Base-by-base conservation (phyloP, 371 early-diverging fungal genomes). In the Rhizomucor pusillus region DNA sequence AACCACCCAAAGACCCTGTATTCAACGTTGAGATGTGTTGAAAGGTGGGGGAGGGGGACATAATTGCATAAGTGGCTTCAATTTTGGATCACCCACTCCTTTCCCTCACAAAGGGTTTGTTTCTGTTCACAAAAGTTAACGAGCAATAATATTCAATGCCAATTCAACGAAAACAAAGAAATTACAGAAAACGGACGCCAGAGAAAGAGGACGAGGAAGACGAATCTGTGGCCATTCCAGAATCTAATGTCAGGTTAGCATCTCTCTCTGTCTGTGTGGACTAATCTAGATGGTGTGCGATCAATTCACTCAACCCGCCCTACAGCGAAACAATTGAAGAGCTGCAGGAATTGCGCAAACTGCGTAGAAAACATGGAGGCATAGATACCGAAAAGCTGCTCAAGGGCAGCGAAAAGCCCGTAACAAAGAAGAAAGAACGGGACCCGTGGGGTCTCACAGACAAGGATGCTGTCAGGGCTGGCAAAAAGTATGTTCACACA, bases 291-390 rank as follows among this genome's bases (percentile, higher is more conserved):
- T n/a, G n/a, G n/a, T 37, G 13, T 36, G 23, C 7, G 14, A 7
- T 55, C 2, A 14, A 14, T 23, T 18, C n/a, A 43, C 2, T 4
- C 13, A 13, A 41, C 3, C 12, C 5, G 3, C 16, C 12, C 19
- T 41, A 1, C 23, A 75, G 74, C 45, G 57, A 63, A 7, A 72
- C 72, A 6, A 66, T 86, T 29, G 85, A 82, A 40, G 89, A 87
- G 40, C 52, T 88, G 47, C 56, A 81, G 16, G 88, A 89, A 57
- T 67, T 88, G 36, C 81, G 89, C 16, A 79, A 75, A 43, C 57
- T 83, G 40, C 80, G 88, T 41, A 78, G 78, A 35, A 76, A 73
- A 43, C 79, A 73, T 41, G 77, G 73, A 22, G 91, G 90, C 6
- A 62, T 91, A 5, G 85, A 81, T 53, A 65, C 75, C 0, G 72